Percentiles rank a stretch among this genome's conserved stretches.
phyloP scores from a whole-genome alignment of 73 alveolate genomes.

The Paramecium sonneborni region DNA sequence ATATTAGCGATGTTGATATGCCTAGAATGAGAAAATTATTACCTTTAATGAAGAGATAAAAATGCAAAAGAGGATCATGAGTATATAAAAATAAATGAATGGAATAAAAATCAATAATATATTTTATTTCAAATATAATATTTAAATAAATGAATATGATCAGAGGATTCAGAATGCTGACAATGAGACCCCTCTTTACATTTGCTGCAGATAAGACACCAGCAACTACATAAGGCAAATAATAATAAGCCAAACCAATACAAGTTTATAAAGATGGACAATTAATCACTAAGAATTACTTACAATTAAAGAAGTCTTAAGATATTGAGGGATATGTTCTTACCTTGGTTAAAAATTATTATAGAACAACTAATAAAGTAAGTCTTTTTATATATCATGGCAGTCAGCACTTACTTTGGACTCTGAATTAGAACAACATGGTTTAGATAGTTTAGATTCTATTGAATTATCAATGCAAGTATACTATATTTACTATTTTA shows the following conservation, averaged over 20 bases:
- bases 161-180: slow-evolving; percentile 9
- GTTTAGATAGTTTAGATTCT: slow-evolving; percentile 80
- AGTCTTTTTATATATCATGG: neutral
- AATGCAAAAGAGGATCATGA: slow-evolving; percentile 7
- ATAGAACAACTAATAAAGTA: slow-evolving; percentile 81
- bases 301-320: slow-evolving; percentile 74
- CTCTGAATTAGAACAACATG: slow-evolving; percentile 75
- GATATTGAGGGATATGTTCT: slow-evolving; percentile 81
- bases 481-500: neutral
- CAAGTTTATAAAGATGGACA: slow-evolving; percentile 61
- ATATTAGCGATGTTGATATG: slow-evolving; percentile 6
- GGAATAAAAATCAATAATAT: neutral
- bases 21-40: slow-evolving; percentile 14
- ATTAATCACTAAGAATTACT: slow-evolving; percentile 54
- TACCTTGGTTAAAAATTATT: slow-evolving; percentile 71
- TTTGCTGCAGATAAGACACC: slow-evolving; percentile 18
- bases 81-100: neutral
- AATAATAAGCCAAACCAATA: slow-evolving; percentile 9
- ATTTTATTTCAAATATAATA: neutral
- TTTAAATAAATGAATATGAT: slow-evolving; percentile 24
- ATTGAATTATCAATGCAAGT: slow-evolving; percentile 82
- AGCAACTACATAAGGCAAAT: neutral
- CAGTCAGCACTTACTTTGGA: slow-evolving; percentile 75
- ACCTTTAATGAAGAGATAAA: slow-evolving; percentile 13
- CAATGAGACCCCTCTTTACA: neutral